Evolutionary conservation across 2,329 filamentous ascomycete species (phyloP), one percentile per base, ranked within the genome.

Genomic region (Aspergillus sp.): DNA sequence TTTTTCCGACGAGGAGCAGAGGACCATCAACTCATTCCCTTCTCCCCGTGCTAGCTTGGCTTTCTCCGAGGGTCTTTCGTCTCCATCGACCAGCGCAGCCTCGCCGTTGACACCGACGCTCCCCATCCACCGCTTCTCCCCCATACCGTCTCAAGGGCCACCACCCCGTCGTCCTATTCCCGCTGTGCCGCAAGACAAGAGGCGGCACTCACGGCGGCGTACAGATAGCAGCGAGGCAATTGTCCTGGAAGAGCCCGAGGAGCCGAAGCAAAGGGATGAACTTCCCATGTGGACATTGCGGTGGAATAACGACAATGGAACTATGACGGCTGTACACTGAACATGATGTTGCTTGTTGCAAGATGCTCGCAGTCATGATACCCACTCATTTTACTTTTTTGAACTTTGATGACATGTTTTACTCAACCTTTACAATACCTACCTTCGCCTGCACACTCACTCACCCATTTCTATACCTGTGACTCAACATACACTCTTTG

Each of bases 261-360:
- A 81, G 30, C 82, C 83, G 63, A 80, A 77, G 47, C 85, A 86
- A 80, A 85, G 87, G 54, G 68, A 83, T 10, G 81, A 81, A 5
- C 78, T 82, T 57, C 76, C 77, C 5, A 68, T 78, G 25, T 80
- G 78, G 78, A 68, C 75, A 49, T 64, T 75, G 59, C 68, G 75
- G 47, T 72, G 76, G 75, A 69, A 74, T 73, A 62, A 82, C 79
- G 77, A 84, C 25, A 63, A 63, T 41, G 64, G 65, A 32, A 73
- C 68, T 42, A 53, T 78, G 55, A 71, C 74, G 41, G 64, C 76
- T 48, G 75, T 75, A 51, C 75, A 77, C 64, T 78, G 65, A 72
- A 53, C 39, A 41, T 47, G 50, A 36, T 30, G 32, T 44, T 50
- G 53, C 21, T 54, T 44, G 48, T 47, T 11, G 36, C 39, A 48